Evolutionary conservation across 768 basidiomycete genomes (phyloP), one percentile per base, ranked within the genome.

Genomic region (Russula sp.): DNA sequence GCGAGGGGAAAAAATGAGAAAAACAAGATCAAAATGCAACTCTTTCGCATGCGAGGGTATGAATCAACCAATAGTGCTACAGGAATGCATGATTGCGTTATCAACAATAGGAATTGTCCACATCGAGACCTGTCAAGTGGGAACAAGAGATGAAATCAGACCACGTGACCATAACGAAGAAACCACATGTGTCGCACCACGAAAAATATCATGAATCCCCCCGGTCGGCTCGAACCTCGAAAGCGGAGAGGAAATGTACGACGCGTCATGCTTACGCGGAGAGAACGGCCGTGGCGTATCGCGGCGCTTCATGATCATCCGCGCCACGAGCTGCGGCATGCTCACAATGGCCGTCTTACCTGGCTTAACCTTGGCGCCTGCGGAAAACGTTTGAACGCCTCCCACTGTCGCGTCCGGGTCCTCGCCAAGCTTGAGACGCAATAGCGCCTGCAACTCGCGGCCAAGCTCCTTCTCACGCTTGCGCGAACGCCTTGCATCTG

Each of bases 391-490:
- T 49, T 71, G 20, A 20, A 9, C 70, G 28, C 67, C 70, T 60
- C 72, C 71, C 60, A 68, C 70, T 32, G 38, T 40, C 60, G 61
- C 70, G 8, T 62, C 63, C 10, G 65, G 54, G 53, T 68, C 68
- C 52, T 75, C 73, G 24, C 72, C 76, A 66, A 84, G 69, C 74
- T 87, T 87, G 65, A 87, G 71, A 69, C 83, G 77, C 66, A 88
- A 73, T 64, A 87, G 75, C 38, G 81, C 76, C 10, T 80, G 79
- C 13, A 87, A 73, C 75, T 88, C 86, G 65, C 80, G 79, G 26
- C 79, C 77, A 46, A 80, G 75, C 72, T 85, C 86, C 69, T 81
- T 80, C 69, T 83, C 81, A 56, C 76, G 74, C 72, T 82, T 84
- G 66, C 80, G 74, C 67, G 61, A 71, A 65, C 75, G 78, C 67